Evolutionary conservation across 805 yeast species (phyloP).

Genomic region (Diddensiella santjacobensis): DNA sequence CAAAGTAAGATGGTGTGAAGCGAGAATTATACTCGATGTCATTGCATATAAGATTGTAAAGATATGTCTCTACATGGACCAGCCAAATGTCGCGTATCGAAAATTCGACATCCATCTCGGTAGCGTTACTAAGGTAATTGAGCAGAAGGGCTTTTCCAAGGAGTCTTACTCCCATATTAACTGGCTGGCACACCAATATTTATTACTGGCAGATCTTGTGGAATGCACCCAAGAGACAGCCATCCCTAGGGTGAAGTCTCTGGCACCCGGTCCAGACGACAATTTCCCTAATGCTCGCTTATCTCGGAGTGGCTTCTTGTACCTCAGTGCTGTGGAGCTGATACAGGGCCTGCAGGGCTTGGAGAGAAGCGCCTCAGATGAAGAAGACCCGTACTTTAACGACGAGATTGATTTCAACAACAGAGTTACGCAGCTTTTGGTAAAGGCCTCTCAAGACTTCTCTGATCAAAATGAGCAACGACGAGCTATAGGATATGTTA

Average conservation of each 20-base stretch:
- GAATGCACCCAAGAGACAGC: slow-evolving; percentile 43
- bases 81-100: slow-evolving; percentile 54
- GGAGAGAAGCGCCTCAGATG: background rate
- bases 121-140: slow-evolving; percentile 42
- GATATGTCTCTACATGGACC: slow-evolving; percentile 55
- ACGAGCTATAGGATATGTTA: slow-evolving; percentile 42
- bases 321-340: slow-evolving; percentile 16
- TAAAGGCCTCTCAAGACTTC: slow-evolving; percentile 23
- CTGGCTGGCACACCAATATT: slow-evolving; percentile 64
- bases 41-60: slow-evolving; percentile 61
- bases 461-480: slow-evolving; percentile 33
- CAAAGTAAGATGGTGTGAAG: slow-evolving; percentile 40
- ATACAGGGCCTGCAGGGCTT: slow-evolving; percentile 7
- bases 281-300: slow-evolving; percentile 20
- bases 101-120: slow-evolving; percentile 64
- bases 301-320: slow-evolving; percentile 25
- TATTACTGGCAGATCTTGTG: slow-evolving; percentile 60
- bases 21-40: slow-evolving; percentile 53
- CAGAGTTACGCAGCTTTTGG: slow-evolving; percentile 10
- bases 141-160: slow-evolving; percentile 27
- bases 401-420: slow-evolving; percentile 20
- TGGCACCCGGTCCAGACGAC: slow-evolving; percentile 24
- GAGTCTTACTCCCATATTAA: slow-evolving; percentile 33
- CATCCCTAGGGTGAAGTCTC: slow-evolving; percentile 41
- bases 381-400: slow-evolving; percentile 19